Percentiles rank a stretch among this genome's conserved stretches.
These are phyloP conservation scores for Amphirosellinia nigrospora DNA, from an alignment of 495 filamentous ascomycete species.

Conservation along the genomic window DNA sequence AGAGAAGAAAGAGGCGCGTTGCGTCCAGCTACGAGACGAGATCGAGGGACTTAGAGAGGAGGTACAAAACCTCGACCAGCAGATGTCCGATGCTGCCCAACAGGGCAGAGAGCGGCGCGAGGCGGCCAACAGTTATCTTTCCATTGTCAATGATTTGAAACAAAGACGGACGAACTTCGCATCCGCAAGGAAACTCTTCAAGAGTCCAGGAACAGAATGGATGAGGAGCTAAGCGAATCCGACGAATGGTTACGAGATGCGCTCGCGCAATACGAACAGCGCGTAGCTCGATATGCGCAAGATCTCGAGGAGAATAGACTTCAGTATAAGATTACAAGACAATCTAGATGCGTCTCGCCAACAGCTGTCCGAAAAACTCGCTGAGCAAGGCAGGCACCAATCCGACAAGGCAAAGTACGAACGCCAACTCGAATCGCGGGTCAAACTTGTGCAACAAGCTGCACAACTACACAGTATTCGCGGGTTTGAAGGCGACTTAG, in stretches of 20 bases:
- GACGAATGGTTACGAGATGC: constrained; percentile 79
- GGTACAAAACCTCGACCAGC: constrained; percentile 58
- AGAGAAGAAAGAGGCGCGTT: constrained; percentile 69
- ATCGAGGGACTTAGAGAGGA: constrained; percentile 71
- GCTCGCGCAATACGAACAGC: constrained; percentile 81
- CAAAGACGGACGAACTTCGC: constrained; percentile 73
- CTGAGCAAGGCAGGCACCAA: constrained; percentile 82
- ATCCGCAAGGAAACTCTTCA: constrained; percentile 64
- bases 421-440: constrained; percentile 71
- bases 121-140: constrained; percentile 53
- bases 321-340: constrained; percentile 67
- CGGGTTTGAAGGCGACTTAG: constrained; percentile 80
- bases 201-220: constrained; percentile 70
- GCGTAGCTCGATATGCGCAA: constrained; percentile 66
- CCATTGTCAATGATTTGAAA: constrained; percentile 71
- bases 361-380: constrained; percentile 71
- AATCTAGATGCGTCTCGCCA: constrained; percentile 65
- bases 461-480: constrained; percentile 81
- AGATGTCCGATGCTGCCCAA: constrained; percentile 48
- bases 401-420: constrained; percentile 88
- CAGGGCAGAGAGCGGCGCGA: constrained; percentile 51
- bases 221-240: constrained; percentile 76
- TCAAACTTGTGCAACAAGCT: constrained; percentile 75
- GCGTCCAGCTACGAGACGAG: constrained; percentile 69
- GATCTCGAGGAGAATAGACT: constrained; percentile 66